Evolutionary conservation across 1,139 yeast species (phyloP).

Genomic region (Yarrowia galli): DNA sequence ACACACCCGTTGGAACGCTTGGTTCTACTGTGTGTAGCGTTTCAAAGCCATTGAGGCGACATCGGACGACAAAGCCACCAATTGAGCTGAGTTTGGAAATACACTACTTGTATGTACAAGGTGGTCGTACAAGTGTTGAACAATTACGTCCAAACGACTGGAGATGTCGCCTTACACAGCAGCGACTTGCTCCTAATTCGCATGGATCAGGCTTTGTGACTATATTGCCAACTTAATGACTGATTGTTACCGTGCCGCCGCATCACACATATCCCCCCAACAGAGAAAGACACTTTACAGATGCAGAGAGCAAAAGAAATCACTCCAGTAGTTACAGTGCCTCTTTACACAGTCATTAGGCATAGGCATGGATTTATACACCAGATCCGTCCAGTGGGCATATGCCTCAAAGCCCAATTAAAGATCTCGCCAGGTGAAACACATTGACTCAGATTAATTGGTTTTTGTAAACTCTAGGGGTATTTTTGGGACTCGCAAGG

Average conservation of each 20-base stretch:
- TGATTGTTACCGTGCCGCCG: neutral
- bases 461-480: conserved; percentile 23
- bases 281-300: too few relatives aligned
- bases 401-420: neutral
- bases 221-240: conserved; percentile 13
- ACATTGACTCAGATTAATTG: conserved; percentile 20
- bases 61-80: too few relatives aligned
- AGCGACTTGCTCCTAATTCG: conserved; percentile 10
- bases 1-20: too few relatives aligned
- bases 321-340: neutral
- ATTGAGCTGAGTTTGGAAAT: too few relatives aligned
- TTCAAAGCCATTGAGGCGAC: neutral
- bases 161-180: neutral
- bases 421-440: conserved; percentile 9
- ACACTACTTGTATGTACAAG: too few relatives aligned
- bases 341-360: neutral
- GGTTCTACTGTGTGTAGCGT: too few relatives aligned
- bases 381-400: neutral
- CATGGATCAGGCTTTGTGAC: neutral
- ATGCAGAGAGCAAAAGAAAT: neutral
- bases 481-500: conserved; percentile 23
- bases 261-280: too few relatives aligned
- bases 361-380: neutral
- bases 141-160: neutral
- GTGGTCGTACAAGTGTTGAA: neutral